Percentiles rank a stretch among this genome's conserved stretches.
Conservation (phyloP, 208 protist genomes). For the Crithidia brevicula region DNA sequence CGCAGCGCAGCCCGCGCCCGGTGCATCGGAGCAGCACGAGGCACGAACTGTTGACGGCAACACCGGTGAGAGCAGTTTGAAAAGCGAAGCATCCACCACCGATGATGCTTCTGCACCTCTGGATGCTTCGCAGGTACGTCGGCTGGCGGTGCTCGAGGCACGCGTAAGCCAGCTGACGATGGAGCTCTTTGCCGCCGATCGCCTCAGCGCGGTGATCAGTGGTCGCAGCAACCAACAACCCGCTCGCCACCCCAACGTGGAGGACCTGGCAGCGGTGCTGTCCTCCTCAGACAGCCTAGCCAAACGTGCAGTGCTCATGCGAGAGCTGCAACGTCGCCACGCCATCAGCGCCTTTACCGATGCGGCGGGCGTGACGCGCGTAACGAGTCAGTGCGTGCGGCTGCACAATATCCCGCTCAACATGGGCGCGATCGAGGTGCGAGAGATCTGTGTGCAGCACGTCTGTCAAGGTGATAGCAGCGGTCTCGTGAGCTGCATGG, state of each 20-base stretch:
- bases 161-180: constrained; percentile 46
- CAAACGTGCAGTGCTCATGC: constrained; percentile 19
- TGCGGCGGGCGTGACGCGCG: constrained; percentile 43
- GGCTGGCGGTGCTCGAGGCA: constrained; percentile 41
- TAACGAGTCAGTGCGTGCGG: constrained; percentile 50
- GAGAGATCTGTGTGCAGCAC: constrained; percentile 53
- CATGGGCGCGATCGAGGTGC: constrained; percentile 65
- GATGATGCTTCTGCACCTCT: background rate
- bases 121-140: constrained; percentile 11
- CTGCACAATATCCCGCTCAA: constrained; percentile 67
- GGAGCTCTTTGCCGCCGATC: constrained; percentile 41
- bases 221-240: background rate
- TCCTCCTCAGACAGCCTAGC: background rate
- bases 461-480: constrained; percentile 28
- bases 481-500: constrained; percentile 60
- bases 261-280: background rate
- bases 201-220: constrained; percentile 21
- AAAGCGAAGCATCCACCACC: too few relatives aligned
- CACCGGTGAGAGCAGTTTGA: too few relatives aligned
- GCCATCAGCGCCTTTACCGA: constrained; percentile 45
- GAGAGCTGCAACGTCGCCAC: constrained; percentile 19
- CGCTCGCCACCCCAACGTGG: background rate
- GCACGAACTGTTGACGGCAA: background rate
- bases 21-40: background rate
- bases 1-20: background rate